A percentile compares a stretch with the other conserved stretches of the same genome.
These are phyloP conservation scores for Herpotrichia juniperi DNA, from an alignment of 2,329 filamentous ascomycete genomes.

Conservation along the genomic window DNA sequence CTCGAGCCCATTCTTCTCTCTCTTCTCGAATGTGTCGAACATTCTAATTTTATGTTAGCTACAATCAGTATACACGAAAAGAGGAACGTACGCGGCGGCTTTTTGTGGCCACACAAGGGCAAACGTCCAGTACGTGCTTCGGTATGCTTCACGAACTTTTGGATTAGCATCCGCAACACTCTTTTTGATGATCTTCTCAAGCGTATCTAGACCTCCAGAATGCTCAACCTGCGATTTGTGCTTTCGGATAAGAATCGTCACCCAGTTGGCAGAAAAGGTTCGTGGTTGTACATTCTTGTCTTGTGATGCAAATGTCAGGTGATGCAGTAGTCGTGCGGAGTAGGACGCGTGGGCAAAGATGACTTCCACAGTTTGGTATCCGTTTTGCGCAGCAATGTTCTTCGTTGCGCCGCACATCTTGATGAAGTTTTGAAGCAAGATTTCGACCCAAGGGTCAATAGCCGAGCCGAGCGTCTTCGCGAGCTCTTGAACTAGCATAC, in stretches of 20 bases:
- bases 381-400: conserved; percentile 86
- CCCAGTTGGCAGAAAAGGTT: conserved; percentile 78
- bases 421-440: conserved; percentile 86
- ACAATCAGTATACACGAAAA: not conserved
- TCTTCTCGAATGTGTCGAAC: conserved; percentile 76
- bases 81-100: conserved; percentile 69
- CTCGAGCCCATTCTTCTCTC: conserved; percentile 79
- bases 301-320: conserved; percentile 79
- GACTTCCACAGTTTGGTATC: conserved; percentile 78
- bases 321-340: conserved; percentile 80
- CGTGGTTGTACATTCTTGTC: conserved; percentile 94
- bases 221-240: conserved; percentile 87
- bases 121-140: conserved; percentile 86
- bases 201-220: conserved; percentile 77
- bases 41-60: conserved; percentile 61
- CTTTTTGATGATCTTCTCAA: conserved; percentile 89
- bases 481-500: conserved; percentile 82
- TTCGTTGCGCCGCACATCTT: conserved; percentile 91
- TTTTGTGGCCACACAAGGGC: conserved; percentile 76
- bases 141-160: conserved; percentile 83
- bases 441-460: conserved; percentile 87
- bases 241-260: conserved; percentile 80
- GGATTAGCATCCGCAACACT: conserved; percentile 90
- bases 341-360: conserved; percentile 83
- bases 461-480: conserved; percentile 76